phyloP scores from a whole-genome alignment of 768 basidiomycete genomes.

The Tubosaeta brunneosetosa region DNA sequence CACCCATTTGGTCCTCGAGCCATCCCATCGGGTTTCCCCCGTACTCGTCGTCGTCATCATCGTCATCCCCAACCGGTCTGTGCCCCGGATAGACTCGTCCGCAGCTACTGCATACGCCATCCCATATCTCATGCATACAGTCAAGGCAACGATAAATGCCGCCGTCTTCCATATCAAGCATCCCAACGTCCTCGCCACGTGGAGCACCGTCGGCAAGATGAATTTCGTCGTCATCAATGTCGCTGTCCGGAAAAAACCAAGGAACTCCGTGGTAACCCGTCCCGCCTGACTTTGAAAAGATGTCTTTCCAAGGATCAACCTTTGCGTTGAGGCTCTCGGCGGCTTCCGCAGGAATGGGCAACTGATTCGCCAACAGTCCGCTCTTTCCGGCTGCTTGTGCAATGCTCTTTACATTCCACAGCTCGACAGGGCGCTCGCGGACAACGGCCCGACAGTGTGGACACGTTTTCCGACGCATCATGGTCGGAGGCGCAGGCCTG shows the following conservation, averaged over 20 bases:
- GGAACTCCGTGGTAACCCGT: conserved; percentile 13
- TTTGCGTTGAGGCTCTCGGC: conserved; percentile 21
- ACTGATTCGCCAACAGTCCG: conserved; percentile 36
- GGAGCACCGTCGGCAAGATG: conserved; percentile 9
- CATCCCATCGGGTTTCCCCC: conserved; percentile 30
- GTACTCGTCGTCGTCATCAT: conserved; percentile 25
- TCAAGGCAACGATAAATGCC: conserved; percentile 72
- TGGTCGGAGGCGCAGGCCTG: conserved; percentile 20
- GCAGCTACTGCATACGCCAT: conserved; percentile 60
- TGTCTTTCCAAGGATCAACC: conserved; percentile 62
- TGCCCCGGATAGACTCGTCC: conserved; percentile 58
- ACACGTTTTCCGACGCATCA: conserved; percentile 38
- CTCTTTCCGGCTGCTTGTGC: conserved; percentile 48
- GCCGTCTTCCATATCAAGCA: conserved; percentile 70
- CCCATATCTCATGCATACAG: conserved; percentile 77
- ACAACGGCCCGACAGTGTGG: conserved; percentile 44
- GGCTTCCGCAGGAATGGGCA: conserved; percentile 25
- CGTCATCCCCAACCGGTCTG: conserved; percentile 20
- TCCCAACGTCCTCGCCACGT: conserved; percentile 46
- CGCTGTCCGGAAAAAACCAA: conserved; percentile 22
- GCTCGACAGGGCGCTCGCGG: conserved; percentile 42
- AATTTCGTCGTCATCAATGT: conserved; percentile 17
- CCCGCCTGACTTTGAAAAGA: conserved; percentile 40
- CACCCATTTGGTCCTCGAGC: conserved; percentile 37
- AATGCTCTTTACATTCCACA: conserved; percentile 46